phyloP scores from a whole-genome alignment of 768 basidiomycete genomes.

The Tylopilus subfusipes region DNA sequence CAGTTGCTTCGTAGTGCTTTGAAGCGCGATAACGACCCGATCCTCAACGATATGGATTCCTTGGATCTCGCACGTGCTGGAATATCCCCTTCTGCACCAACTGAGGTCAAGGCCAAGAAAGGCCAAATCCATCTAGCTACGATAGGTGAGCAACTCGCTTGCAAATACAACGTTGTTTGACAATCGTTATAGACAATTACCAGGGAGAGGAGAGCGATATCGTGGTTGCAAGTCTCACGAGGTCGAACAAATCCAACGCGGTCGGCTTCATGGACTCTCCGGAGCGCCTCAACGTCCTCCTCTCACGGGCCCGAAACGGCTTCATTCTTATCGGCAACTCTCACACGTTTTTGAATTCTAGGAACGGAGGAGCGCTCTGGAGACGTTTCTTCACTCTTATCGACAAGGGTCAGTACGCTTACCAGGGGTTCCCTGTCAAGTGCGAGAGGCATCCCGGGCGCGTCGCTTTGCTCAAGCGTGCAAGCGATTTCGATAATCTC shows the following conservation, averaged over 20 bases:
- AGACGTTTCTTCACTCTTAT: constrained; percentile 8
- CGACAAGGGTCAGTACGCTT: constrained; percentile 7
- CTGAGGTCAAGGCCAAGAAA: constrained; percentile 36
- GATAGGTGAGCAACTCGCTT: constrained; percentile 44
- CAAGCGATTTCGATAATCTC: constrained; percentile 48
- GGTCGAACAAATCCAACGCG: constrained; percentile 52
- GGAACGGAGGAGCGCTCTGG: constrained; percentile 16
- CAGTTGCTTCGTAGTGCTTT: constrained; percentile 44
- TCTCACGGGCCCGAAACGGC: constrained; percentile 63
- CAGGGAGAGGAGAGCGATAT: constrained; percentile 74
- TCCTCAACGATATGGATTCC: constrained; percentile 61
- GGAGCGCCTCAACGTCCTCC: constrained; percentile 65
- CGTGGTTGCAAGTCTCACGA: constrained; percentile 55
- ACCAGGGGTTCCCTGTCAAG: constrained; percentile 44
- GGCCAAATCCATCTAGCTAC: constrained; percentile 56
- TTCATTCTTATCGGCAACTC: constrained; percentile 66
- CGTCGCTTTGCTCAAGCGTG: constrained; percentile 35
- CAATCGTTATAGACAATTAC: constrained; percentile 56
- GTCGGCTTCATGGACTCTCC: constrained; percentile 73
- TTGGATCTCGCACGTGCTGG: constrained; percentile 56
- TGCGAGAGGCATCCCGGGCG: constrained; percentile 53
- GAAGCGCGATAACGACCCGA: constrained; percentile 47
- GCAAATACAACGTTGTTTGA: neutral
- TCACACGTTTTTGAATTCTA: constrained; percentile 46
- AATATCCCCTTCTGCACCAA: constrained; percentile 36